Conservation (phyloP, 371 early-diverging fungal species). For the Mortierella sp. region DNA sequence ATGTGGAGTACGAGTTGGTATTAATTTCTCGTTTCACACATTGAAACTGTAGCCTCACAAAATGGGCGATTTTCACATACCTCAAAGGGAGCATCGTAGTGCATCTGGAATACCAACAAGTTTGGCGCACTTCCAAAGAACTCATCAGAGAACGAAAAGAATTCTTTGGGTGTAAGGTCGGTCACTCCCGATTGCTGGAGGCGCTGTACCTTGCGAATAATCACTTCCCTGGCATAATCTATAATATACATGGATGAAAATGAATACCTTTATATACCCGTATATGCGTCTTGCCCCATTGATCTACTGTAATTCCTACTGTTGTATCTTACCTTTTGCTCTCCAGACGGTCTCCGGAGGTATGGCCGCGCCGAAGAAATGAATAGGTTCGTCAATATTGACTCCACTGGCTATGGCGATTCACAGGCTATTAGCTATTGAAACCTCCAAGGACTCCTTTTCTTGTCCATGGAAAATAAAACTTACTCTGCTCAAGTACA, state of each 20-base stretch:
- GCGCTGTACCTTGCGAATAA: slow-evolving; percentile 15
- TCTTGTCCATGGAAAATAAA: not conserved
- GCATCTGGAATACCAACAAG: slow-evolving; percentile 68
- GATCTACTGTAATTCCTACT: not conserved
- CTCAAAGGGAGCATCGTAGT: slow-evolving; percentile 70
- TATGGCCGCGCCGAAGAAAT: slow-evolving; percentile 13
- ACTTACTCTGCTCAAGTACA: slow-evolving; percentile 38
- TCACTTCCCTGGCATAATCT: slow-evolving; percentile 26
- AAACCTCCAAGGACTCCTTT: not conserved
- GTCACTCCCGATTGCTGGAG: slow-evolving; percentile 13
- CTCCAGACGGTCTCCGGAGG: slow-evolving; percentile 35
- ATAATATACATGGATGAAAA: not conserved
- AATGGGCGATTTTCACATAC: slow-evolving; percentile 38
- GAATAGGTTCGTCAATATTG: slow-evolving; percentile 9
- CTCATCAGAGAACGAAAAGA: slow-evolving; percentile 21
- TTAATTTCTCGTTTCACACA: not conserved
- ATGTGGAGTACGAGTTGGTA: not conserved
- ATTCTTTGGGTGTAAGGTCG: slow-evolving; percentile 12
- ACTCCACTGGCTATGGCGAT: slow-evolving; percentile 21
- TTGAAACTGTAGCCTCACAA: not conserved
- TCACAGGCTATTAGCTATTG: not conserved
- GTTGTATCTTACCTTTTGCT: slow-evolving; percentile 32
- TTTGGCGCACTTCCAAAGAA: slow-evolving; percentile 49
- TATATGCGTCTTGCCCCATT: too few relatives aligned
- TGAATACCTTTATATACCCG: too few relatives aligned